Evolutionary conservation across 2,329 filamentous ascomycete species (phyloP).

Genomic region (Sarocladium kiliense): DNA sequence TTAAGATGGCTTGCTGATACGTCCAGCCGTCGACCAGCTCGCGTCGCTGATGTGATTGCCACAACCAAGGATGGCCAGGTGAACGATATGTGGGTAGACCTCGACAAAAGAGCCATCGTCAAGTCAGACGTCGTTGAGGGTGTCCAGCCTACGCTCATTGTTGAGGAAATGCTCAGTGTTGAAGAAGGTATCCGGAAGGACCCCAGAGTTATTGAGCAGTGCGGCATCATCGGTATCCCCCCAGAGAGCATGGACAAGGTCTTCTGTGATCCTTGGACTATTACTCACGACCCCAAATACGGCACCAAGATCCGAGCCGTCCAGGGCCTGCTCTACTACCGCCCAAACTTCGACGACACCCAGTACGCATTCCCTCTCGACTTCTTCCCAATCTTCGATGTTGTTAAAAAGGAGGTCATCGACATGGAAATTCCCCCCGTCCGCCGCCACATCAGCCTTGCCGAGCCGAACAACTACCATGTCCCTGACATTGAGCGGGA

Average conservation of each 20-base stretch:
- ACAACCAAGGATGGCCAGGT: neutral
- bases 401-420: constrained; percentile 44
- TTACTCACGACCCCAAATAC: constrained; percentile 76
- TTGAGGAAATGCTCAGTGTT: constrained; percentile 74
- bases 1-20: constrained; percentile 10
- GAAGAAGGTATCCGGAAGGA: constrained; percentile 65
- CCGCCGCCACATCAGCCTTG: constrained; percentile 35
- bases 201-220: constrained; percentile 71
- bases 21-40: neutral
- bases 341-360: constrained; percentile 64
- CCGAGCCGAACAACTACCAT: constrained; percentile 29
- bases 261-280: constrained; percentile 81
- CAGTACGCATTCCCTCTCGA: constrained; percentile 54
- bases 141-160: constrained; percentile 55
- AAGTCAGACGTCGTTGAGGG: constrained; percentile 17
- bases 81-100: neutral
- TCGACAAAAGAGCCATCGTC: neutral
- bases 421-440: constrained; percentile 35
- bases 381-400: constrained; percentile 35
- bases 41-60: neutral
- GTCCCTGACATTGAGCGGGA: constrained; percentile 20
- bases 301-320: constrained; percentile 67
- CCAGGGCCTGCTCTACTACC: constrained; percentile 79
- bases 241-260: constrained; percentile 73
- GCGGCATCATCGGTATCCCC: constrained; percentile 65